These are phyloP conservation scores for Macrolepiota fuliginosa DNA, from an alignment of 768 basidiomycete species.

Conservation along the genomic window DNA sequence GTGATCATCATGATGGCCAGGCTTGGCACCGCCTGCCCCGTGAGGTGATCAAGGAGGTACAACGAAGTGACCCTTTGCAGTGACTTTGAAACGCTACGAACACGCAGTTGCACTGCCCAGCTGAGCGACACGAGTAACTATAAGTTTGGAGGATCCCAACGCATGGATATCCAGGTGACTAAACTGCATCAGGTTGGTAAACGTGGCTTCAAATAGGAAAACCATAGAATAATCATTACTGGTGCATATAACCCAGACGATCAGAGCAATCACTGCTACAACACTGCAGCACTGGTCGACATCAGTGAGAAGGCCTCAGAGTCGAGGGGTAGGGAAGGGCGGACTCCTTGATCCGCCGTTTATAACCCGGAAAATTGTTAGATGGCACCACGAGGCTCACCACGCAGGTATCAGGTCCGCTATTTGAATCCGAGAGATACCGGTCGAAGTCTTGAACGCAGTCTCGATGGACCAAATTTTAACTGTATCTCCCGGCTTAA, in stretches of 20 bases:
- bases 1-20: not conserved
- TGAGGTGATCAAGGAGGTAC: not conserved
- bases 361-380: too few species aligned
- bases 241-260: conserved; percentile 38
- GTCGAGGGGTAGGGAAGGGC: too few species aligned
- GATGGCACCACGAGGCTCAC: too few species aligned
- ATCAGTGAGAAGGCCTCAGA: too few species aligned
- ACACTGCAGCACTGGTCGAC: conserved; percentile 20
- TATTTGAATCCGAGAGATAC: too few species aligned
- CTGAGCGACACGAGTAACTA: conserved; percentile 55
- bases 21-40: not conserved
- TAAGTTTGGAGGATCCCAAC: conserved; percentile 58
- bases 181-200: not conserved
- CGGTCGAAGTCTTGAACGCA: too few species aligned
- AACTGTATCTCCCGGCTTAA: too few species aligned
- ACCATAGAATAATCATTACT: conserved; percentile 43
- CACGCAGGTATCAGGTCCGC: too few species aligned
- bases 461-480: too few species aligned
- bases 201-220: too few species aligned
- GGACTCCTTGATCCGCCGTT: too few species aligned
- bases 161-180: conserved; percentile 35
- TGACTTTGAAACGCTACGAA: not conserved
- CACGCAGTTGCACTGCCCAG: conserved; percentile 9
- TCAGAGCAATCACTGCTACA: conserved; percentile 30
- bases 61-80: not conserved